Conservation (phyloP, 345 rosid species). For the Lenwebbia sp. region DNA sequence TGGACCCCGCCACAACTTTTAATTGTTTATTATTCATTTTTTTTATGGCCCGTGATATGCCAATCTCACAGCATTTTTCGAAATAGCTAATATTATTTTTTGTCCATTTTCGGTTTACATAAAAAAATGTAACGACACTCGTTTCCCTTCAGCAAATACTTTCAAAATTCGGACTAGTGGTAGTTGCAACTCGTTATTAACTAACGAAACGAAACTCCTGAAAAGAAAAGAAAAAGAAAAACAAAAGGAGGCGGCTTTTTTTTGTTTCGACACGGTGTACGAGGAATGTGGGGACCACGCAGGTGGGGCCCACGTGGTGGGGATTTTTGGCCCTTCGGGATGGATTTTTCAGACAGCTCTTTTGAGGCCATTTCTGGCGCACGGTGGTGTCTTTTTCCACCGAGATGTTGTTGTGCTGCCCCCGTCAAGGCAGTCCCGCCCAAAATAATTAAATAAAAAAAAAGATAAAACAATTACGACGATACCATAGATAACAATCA, state of each 20-base stretch:
- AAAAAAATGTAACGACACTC: not conserved
- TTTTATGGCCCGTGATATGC: too few relatives aligned
- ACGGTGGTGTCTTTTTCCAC: not conserved
- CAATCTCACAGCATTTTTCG: too few relatives aligned
- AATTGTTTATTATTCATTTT: too few relatives aligned
- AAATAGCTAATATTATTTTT: too few relatives aligned
- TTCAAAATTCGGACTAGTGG: not conserved
- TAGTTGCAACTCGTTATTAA: not conserved
- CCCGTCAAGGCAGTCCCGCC: not conserved
- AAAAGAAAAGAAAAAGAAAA: not conserved
- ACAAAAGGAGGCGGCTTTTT: not conserved
- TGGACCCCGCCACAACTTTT: too few relatives aligned
- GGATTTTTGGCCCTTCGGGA: not conserved
- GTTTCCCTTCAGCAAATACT: not conserved
- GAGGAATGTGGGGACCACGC: conserved; percentile 3
- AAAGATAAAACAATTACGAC: not conserved
- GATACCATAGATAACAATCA: not conserved
- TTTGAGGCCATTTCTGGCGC: not conserved
- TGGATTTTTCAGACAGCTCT: not conserved
- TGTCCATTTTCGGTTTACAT: not conserved
- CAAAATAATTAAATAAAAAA: not conserved
- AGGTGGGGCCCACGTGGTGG: not conserved
- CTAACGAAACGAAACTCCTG: not conserved
- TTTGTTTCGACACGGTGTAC: not conserved
- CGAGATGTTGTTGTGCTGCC: too few relatives aligned